Conservation (phyloP, 2,329 filamentous ascomycete genomes). For the Talaromyces rugulosus region DNA sequence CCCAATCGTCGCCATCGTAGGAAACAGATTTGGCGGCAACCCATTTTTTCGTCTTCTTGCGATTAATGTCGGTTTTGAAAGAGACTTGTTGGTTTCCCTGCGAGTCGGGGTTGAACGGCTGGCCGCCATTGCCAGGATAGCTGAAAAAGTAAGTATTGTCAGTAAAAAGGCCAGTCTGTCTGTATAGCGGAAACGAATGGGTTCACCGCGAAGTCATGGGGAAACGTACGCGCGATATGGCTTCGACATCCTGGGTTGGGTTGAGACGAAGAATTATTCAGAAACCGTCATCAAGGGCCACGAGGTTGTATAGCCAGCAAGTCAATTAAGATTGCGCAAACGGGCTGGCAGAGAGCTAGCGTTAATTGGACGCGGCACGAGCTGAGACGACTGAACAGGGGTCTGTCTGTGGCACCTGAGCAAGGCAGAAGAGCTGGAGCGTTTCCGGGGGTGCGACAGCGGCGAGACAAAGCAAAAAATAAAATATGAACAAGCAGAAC, state of each 20-base stretch:
- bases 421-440: not conserved
- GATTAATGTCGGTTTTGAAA: constrained; percentile 82
- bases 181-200: not conserved
- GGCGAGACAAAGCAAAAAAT: not conserved
- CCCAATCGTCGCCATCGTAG: constrained; percentile 95
- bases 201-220: not conserved
- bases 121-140: constrained; percentile 15
- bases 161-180: not conserved
- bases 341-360: not conserved
- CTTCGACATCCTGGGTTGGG: constrained; percentile 9
- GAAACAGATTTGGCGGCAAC: constrained; percentile 79
- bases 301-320: not conserved
- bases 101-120: constrained; percentile 25
- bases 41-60: constrained; percentile 92
- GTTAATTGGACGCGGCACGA: not conserved
- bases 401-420: not conserved
- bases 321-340: not conserved
- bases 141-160: not conserved
- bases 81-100: constrained; percentile 44
- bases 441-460: not conserved
- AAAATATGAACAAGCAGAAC: not conserved
- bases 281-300: not conserved
- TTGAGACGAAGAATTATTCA: not conserved
- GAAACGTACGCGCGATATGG: constrained; percentile 12
- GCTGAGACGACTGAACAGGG: not conserved